Evolutionary conservation across 108 stramenopile species (phyloP).

Genomic region (Cyclostephanos invisitatus): DNA sequence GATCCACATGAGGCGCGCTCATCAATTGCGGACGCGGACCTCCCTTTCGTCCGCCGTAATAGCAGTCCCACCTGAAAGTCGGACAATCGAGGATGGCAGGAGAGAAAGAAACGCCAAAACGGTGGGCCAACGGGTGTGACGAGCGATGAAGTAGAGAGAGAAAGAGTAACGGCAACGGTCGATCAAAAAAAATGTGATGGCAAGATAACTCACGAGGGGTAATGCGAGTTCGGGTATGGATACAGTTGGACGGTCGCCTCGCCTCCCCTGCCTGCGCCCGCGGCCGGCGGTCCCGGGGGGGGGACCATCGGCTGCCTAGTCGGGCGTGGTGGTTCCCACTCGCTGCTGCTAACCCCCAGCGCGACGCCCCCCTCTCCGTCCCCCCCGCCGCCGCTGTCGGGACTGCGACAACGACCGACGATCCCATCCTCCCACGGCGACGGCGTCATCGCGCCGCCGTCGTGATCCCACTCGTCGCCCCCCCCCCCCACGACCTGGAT

Average conservation of each 20-base stretch:
- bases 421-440: background rate
- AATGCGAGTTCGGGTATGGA: background rate
- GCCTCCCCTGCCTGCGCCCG: background rate
- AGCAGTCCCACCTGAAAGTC: background rate
- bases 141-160: too few species aligned
- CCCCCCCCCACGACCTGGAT: slow-evolving; percentile 4
- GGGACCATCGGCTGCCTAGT: slow-evolving; percentile 8
- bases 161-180: too few species aligned
- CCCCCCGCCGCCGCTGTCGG: slow-evolving; percentile 10
- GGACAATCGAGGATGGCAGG: background rate
- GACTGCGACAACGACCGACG: background rate
- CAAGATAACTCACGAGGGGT: background rate
- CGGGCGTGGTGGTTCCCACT: slow-evolving; percentile 21
- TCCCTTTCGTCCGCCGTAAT: background rate
- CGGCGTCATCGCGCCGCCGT: background rate
- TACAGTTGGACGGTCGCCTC: background rate
- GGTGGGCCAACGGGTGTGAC: too few species aligned
- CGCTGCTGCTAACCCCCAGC: background rate
- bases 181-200: too few species aligned
- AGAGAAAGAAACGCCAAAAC: background rate
- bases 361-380: background rate
- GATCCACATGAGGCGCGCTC: background rate
- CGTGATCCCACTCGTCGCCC: background rate
- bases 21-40: background rate
- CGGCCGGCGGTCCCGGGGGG: slow-evolving; percentile 1